Evolutionary conservation across 2,329 filamentous ascomycete genomes (phyloP).

Genomic region (Phyllosticta citriasiana): DNA sequence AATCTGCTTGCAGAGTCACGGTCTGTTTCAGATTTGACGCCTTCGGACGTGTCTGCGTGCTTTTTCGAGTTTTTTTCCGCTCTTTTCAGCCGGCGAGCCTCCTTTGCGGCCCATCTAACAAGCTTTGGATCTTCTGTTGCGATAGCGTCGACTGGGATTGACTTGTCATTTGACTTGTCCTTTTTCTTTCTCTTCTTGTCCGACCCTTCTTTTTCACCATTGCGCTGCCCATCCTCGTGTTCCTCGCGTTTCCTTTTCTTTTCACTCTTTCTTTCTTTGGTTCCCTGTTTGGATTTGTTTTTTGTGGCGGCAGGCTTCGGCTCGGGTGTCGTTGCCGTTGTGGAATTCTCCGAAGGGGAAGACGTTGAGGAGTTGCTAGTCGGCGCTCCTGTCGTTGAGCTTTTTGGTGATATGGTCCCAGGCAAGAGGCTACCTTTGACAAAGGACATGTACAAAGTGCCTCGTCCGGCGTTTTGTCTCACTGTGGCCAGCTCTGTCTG

Average conservation of each 20-base stretch:
- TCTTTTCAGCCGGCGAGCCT: conserved; percentile 9
- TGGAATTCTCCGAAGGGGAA: conserved; percentile 14
- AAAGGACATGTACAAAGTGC: conserved; percentile 72
- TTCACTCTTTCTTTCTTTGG: conserved; percentile 10
- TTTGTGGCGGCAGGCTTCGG: neutral
- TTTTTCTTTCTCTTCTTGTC: conserved; percentile 11
- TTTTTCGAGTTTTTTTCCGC: conserved; percentile 10
- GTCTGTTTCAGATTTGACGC: neutral
- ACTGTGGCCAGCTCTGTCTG: conserved; percentile 46
- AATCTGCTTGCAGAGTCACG: neutral
- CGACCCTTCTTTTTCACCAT: conserved; percentile 2
- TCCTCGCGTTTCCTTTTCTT: conserved; percentile 15
- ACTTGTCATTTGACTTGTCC: conserved; percentile 9
- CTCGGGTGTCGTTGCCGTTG: conserved; percentile 7
- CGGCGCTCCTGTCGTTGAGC: neutral
- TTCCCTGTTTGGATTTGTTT: conserved; percentile 21
- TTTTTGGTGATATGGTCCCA: conserved; percentile 49
- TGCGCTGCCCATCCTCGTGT: neutral
- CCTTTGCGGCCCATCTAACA: conserved; percentile 11
- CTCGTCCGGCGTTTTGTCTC: conserved; percentile 36
- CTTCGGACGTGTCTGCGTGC: neutral
- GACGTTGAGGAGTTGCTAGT: neutral
- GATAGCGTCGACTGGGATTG: conserved; percentile 11
- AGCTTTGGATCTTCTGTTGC: conserved; percentile 14
- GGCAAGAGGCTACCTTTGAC: conserved; percentile 69